Evolutionary conservation across 2,329 filamentous ascomycete species (phyloP), one percentile per base, ranked within the genome.

Genomic region (Exophiala phaeomuriformis): DNA sequence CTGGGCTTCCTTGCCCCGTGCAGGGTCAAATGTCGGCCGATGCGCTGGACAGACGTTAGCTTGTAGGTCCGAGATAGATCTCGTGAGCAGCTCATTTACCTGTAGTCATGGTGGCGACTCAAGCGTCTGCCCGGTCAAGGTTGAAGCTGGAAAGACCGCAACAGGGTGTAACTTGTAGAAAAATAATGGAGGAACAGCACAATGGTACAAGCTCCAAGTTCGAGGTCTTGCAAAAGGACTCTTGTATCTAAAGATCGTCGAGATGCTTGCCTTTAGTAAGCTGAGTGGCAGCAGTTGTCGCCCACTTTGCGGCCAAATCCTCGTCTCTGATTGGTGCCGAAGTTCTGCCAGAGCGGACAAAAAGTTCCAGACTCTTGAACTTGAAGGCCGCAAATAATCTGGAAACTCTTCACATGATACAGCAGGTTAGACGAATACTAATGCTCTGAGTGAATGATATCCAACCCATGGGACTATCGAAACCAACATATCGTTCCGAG

Each of bases 11-110:
- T 96, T 96, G 69, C 93, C 93, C 68, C 85, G 83, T 40, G 91
- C 90, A 61, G 93, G 93, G 70, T 98, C 93, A 68, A 98, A 98
- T 0, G 93, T 98, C 52, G 93, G 93, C 74, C 93, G 86, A 68
- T 84, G 82, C 53, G 82, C 82, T 72, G 28, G 28, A 19, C 6
- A 7, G 3, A 12, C 4, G 42, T 45, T 29, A 45, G 39, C 39
- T 9, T 28, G n/a, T 27, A 10, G 19, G 39, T 27, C 19, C 28
- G 12, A 5, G 3, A 27, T 7, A 4, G 9, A 5, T 3, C 3
- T 28, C 5, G 39, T 6, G 4, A 5, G 28, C 3, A 41, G 27
- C 39, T 41, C 5, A 41, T 27, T 41, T 41, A 41, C 39, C 39
- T 41, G 39, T 41, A 7, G 39, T 41, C 39, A 41, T 41, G 19